phyloP scores from a whole-genome alignment of 2,329 filamentous ascomycete species.

The Colletotrichum lini region DNA sequence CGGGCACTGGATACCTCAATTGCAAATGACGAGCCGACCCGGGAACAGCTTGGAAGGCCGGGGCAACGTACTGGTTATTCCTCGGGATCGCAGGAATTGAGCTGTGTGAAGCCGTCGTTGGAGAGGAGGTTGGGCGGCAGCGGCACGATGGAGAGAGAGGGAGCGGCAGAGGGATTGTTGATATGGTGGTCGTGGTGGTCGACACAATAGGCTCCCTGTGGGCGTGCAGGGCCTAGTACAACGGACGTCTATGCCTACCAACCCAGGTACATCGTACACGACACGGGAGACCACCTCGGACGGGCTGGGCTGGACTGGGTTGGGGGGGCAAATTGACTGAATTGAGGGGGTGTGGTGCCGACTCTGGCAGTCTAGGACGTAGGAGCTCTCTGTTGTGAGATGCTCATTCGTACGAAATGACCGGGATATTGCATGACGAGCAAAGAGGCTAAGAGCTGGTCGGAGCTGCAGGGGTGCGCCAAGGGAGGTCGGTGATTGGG shows the following conservation, averaged over 20 bases:
- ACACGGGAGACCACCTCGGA: constrained; percentile 33
- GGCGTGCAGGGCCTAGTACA: constrained; percentile 21
- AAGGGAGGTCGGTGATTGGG: constrained; percentile 22
- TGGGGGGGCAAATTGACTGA: constrained; percentile 35
- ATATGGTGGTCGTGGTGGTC: constrained; percentile 37
- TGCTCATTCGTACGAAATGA: constrained; percentile 37
- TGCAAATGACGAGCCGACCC: constrained; percentile 18
- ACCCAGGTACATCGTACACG: not conserved
- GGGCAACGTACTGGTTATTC: constrained; percentile 29
- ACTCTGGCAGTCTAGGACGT: constrained; percentile 15
- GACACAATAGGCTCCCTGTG: constrained; percentile 35
- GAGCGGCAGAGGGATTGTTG: constrained; percentile 36
- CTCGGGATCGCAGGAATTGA: constrained; percentile 22
- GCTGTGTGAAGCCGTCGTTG: constrained; percentile 27
- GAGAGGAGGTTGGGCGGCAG: constrained; percentile 41
- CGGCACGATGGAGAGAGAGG: constrained; percentile 14
- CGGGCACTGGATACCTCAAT: constrained; percentile 27
- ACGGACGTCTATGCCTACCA: not conserved
- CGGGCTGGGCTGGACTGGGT: constrained; percentile 25
- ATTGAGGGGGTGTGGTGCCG: constrained; percentile 40
- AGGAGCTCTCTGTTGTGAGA: constrained; percentile 32
- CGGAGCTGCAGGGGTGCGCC: constrained; percentile 37
- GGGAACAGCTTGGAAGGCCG: not conserved
- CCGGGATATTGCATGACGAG: constrained; percentile 34
- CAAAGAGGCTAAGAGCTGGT: constrained; percentile 24